A percentile compares a stretch with the other conserved stretches of the same genome.
Conservation (phyloP, 805 yeast genomes). For the Candida insectorum region DNA sequence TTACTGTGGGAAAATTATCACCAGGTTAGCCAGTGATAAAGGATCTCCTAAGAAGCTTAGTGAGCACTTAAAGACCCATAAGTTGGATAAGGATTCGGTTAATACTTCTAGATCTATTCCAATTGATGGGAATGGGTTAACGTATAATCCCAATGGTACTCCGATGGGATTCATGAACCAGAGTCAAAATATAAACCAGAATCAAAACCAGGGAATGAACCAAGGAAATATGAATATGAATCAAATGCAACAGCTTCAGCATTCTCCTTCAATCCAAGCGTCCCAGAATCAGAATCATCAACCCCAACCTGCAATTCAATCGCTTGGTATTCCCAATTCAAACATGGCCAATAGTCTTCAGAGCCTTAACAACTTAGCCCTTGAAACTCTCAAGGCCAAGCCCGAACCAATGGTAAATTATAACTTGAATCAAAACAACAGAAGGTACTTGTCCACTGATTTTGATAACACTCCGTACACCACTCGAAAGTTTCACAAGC, state of each 20-base stretch:
- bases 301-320: neutral
- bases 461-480: constrained; percentile 45
- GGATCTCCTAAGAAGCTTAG: constrained; percentile 58
- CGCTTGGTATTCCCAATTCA: neutral
- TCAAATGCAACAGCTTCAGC: neutral
- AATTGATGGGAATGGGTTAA: constrained; percentile 35
- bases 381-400: no score
- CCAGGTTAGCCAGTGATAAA: constrained; percentile 48
- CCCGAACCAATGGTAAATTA: neutral
- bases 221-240: neutral
- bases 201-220: neutral
- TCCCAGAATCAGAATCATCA: neutral
- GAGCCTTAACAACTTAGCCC: no score
- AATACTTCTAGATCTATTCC: constrained; percentile 40
- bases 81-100: constrained; percentile 27
- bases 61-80: constrained; percentile 55
- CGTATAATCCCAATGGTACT: constrained; percentile 26
- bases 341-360: neutral
- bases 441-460: constrained; percentile 23
- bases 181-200: neutral
- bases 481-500: constrained; percentile 46
- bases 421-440: constrained; percentile 10
- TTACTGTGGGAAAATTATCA: constrained; percentile 47
- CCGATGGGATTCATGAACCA: neutral
- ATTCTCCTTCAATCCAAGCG: neutral